Evolutionary conservation across 306 rosid species (phyloP).

Genomic region (Carpinus viminea): DNA sequence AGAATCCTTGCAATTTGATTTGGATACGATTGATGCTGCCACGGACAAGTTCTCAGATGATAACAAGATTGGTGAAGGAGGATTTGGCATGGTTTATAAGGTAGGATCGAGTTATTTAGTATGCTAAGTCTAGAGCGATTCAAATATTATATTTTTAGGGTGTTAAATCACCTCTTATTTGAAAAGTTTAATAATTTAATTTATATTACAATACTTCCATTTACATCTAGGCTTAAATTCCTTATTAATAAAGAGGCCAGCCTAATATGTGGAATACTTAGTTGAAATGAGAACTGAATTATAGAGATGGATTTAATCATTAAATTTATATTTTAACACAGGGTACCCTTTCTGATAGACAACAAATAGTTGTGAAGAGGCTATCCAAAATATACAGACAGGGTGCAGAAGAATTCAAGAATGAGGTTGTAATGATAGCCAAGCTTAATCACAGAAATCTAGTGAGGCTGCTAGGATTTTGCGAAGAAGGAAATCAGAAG

Average conservation of each 20-base stretch:
- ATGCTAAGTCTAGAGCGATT: too few species aligned
- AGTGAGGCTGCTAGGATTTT: slow-evolving; percentile 37
- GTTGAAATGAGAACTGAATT: too few species aligned
- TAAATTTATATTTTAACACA: background rate
- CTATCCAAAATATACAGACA: slow-evolving; percentile 29
- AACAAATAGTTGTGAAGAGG: slow-evolving; percentile 33
- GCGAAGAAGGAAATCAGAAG: slow-evolving; percentile 33
- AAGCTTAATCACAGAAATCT: slow-evolving; percentile 39
- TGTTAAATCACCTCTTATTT: too few species aligned
- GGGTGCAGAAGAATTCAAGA: slow-evolving; percentile 30
- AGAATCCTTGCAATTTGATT: slow-evolving; percentile 25
- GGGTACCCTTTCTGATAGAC: slow-evolving; percentile 28
- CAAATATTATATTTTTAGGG: too few species aligned
- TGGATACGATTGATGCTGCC: slow-evolving; percentile 22
- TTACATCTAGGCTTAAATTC: too few species aligned
- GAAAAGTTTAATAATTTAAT: too few species aligned
- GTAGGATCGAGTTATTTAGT: background rate
- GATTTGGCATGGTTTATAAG: slow-evolving; percentile 35
- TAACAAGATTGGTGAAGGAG: slow-evolving; percentile 32
- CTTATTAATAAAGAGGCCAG: too few species aligned
- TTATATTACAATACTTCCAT: too few species aligned
- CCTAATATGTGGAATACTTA: too few species aligned
- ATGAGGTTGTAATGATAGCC: slow-evolving; percentile 33
- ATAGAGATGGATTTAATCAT: too few species aligned
- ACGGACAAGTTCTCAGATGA: slow-evolving; percentile 28